phyloP scores from a whole-genome alignment of 2,329 filamentous ascomycete genomes.

The Aspergillus unguis region DNA sequence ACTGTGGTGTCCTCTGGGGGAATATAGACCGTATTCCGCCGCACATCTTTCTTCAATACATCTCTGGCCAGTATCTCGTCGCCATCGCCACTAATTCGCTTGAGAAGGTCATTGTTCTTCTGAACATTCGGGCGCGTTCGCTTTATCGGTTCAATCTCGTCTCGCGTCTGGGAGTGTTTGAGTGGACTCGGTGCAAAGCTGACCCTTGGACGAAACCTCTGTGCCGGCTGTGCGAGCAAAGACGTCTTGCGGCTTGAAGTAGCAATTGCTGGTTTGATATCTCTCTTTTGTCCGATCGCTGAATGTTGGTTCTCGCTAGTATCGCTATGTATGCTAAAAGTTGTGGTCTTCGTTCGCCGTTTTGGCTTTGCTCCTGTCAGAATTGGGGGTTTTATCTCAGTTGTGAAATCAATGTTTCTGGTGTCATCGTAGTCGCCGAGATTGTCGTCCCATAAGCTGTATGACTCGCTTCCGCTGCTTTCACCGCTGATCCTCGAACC shows the following conservation, averaged over 20 bases:
- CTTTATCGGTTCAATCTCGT: conserved; percentile 5
- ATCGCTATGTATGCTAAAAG: conserved; percentile 43
- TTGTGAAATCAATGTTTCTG: conserved; percentile 40
- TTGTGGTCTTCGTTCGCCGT: conserved; percentile 24
- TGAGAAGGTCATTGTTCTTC: conserved; percentile 18
- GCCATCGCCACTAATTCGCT: conserved; percentile 12
- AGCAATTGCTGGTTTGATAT: conserved; percentile 13
- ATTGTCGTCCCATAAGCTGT: conserved; percentile 26
- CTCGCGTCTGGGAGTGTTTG: conserved; percentile 13
- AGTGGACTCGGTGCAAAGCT: conserved; percentile 25
- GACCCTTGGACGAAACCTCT: conserved; percentile 37
- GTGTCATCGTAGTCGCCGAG: conserved; percentile 33
- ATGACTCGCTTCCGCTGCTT: conserved; percentile 18
- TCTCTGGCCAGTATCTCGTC: conserved; percentile 13
- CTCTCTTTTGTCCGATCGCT: conserved; percentile 18
- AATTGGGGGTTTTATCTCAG: conserved; percentile 33
- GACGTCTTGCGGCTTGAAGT: conserved; percentile 28
- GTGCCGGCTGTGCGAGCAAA: conserved; percentile 40
- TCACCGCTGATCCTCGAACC: conserved; percentile 17
- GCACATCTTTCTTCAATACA: conserved; percentile 30
- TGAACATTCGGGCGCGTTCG: conserved; percentile 12
- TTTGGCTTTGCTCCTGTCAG: conserved; percentile 29
- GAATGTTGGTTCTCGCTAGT: conserved; percentile 14
- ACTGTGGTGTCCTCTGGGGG: conserved; percentile 42
- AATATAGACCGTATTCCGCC: conserved; percentile 42